Percentiles rank a stretch among this genome's conserved stretches.
These are phyloP conservation scores for Colletotrichum phormii DNA, from an alignment of 2,329 filamentous ascomycete genomes.

Conservation along the genomic window DNA sequence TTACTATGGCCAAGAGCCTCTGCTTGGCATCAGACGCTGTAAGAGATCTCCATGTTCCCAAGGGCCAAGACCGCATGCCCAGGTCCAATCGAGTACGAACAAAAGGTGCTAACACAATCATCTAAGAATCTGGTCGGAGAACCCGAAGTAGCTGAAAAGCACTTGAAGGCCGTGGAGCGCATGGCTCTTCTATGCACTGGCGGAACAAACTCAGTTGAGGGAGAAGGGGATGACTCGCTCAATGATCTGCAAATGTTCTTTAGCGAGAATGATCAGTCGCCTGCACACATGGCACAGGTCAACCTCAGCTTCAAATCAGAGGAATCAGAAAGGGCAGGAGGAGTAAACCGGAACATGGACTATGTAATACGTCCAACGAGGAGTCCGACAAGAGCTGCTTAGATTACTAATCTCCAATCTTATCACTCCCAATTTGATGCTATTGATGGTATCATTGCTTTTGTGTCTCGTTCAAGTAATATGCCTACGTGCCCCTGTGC, in stretches of 20 bases:
- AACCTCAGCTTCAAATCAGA: neutral
- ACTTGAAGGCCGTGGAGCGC: conserved; percentile 8
- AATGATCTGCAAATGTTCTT: neutral
- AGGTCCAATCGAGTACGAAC: neutral
- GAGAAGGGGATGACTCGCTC: neutral
- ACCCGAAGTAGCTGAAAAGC: neutral
- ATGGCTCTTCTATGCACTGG: conserved; percentile 1
- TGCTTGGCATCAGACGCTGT: conserved; percentile 36
- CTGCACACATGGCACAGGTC: neutral
- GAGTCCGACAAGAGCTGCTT: neutral
- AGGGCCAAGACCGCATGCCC: neutral
- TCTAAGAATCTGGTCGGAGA: conserved; percentile 3
- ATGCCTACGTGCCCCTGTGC: too few species aligned
- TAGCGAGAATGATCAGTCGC: neutral
- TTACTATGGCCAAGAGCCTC: conserved; percentile 40
- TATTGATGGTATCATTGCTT: neutral
- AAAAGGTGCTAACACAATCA: neutral
- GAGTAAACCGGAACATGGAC: neutral
- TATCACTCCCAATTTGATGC: neutral
- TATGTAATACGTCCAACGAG: neutral
- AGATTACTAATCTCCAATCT: neutral
- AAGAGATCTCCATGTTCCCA: neutral
- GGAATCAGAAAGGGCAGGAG: neutral
- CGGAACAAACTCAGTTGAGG: neutral
- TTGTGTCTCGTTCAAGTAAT: neutral